Evolutionary conservation across 345 rosid species (phyloP).

Genomic region (Citrus unshiu): DNA sequence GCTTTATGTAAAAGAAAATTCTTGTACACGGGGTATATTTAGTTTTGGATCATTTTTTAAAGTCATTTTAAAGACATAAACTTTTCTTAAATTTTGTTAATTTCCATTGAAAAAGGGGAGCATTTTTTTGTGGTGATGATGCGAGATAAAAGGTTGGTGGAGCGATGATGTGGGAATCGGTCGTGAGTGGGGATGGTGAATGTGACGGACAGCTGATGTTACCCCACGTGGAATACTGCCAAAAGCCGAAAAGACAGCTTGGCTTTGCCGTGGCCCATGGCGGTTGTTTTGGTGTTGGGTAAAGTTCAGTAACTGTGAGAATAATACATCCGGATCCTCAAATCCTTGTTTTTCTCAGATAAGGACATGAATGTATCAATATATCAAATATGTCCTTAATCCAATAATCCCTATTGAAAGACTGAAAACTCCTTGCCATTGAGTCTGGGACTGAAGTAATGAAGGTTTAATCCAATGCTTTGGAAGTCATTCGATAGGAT

Average conservation of each 20-base stretch:
- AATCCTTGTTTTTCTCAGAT: background rate
- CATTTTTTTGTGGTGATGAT: background rate
- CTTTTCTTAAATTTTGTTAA: background rate
- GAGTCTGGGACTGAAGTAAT: too few species aligned
- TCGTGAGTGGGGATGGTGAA: too few species aligned
- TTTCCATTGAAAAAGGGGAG: background rate
- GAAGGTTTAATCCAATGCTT: too few species aligned
- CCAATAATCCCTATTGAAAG: too few species aligned
- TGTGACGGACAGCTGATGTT: background rate
- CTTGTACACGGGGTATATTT: background rate
- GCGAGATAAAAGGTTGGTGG: background rate
- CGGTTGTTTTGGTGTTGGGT: background rate
- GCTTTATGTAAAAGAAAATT: background rate
- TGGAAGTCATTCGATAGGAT: too few species aligned
- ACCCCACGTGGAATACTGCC: background rate
- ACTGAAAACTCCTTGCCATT: too few species aligned
- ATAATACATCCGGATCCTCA: background rate
- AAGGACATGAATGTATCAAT: too few species aligned
- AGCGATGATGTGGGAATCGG: background rate
- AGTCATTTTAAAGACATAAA: background rate
- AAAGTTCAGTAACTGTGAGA: background rate
- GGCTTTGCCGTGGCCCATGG: background rate
- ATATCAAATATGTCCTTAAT: too few species aligned
- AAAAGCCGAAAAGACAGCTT: background rate
- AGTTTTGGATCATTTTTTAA: background rate